These are phyloP conservation scores for Pythium insidiosum DNA, from an alignment of 352 stramenopile species.

Conservation along the genomic window DNA sequence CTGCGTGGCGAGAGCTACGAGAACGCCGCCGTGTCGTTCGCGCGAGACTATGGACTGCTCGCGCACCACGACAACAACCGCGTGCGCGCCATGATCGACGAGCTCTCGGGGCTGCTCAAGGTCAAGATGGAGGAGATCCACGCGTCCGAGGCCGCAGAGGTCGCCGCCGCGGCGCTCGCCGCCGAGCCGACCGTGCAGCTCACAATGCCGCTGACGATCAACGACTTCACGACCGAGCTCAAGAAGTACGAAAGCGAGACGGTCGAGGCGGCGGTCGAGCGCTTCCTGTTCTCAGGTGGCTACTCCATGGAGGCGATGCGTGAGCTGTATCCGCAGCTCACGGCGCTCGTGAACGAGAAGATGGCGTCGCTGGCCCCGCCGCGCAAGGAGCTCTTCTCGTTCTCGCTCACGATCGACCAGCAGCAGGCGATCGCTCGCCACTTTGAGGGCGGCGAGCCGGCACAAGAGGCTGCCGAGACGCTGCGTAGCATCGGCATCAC, in stretches of 20 bases:
- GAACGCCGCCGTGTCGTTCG: slow-evolving; percentile 52
- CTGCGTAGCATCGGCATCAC: slow-evolving; percentile 33
- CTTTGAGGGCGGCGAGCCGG: slow-evolving; percentile 50
- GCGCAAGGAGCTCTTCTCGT: slow-evolving; percentile 49
- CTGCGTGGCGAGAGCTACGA: slow-evolving; percentile 61
- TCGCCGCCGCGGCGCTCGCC: background rate
- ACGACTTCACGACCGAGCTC: slow-evolving; percentile 33
- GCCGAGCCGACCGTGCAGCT: slow-evolving; percentile 37
- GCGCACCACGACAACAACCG: slow-evolving; percentile 31
- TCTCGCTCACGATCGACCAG: slow-evolving; percentile 46
- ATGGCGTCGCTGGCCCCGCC: slow-evolving; percentile 42
- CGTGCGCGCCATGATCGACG: slow-evolving; percentile 48
- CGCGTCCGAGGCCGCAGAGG: slow-evolving; percentile 6
- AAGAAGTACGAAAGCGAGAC: slow-evolving; percentile 58
- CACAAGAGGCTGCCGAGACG: slow-evolving; percentile 50
- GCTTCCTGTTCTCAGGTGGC: slow-evolving; percentile 53
- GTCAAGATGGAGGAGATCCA: slow-evolving; percentile 51
- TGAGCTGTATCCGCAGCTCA: slow-evolving; percentile 50
- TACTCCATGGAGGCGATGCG: slow-evolving; percentile 59
- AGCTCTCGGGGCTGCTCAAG: slow-evolving; percentile 60
- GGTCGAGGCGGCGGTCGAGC: slow-evolving; percentile 40
- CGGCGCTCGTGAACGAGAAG: slow-evolving; percentile 47
- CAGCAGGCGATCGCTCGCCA: slow-evolving; percentile 40
- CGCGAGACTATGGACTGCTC: slow-evolving; percentile 48
- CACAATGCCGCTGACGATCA: slow-evolving; percentile 47